phyloP scores from a whole-genome alignment of 1,284 basidiomycete species.

The Cryptococcus jaspeensis region DNA sequence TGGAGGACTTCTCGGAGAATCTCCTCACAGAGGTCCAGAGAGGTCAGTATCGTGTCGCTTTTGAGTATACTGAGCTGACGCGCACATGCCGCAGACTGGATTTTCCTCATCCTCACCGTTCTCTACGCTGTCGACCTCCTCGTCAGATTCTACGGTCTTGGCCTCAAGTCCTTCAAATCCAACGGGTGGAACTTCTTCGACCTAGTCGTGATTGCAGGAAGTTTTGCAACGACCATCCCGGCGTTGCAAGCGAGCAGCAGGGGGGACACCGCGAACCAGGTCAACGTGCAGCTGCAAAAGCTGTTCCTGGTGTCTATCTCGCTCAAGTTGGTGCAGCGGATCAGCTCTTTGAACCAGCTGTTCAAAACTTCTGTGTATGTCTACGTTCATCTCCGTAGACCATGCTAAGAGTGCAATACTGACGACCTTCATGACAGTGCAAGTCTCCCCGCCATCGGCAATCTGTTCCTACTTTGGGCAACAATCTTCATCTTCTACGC shows the following conservation, averaged over 20 bases:
- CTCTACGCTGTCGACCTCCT: constrained; percentile 76
- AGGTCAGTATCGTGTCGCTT: constrained; percentile 55
- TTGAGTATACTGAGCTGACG: background rate
- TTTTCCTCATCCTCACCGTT: constrained; percentile 73
- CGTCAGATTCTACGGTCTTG: constrained; percentile 78
- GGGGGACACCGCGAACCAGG: constrained; percentile 28
- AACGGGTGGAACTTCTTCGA: constrained; percentile 96
- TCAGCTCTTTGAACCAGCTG: constrained; percentile 85
- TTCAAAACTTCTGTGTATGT: constrained; percentile 94
- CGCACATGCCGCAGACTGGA: constrained; percentile 58
- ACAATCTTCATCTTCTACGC: constrained; percentile 90
- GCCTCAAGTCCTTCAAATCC: constrained; percentile 75
- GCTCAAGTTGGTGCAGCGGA: constrained; percentile 90
- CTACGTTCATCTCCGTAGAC: too few species aligned
- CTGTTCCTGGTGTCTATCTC: constrained; percentile 90
- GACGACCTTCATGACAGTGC: constrained; percentile 57
- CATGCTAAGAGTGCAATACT: background rate
- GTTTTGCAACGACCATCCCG: constrained; percentile 78
- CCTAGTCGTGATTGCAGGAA: constrained; percentile 75
- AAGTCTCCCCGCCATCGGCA: constrained; percentile 82
- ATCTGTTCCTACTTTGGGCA: constrained; percentile 84
- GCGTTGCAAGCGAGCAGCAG: constrained; percentile 56
- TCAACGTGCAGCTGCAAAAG: constrained; percentile 74
- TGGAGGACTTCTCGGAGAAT: constrained; percentile 69
- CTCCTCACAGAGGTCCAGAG: constrained; percentile 62